Conservation (phyloP, 2,329 filamentous ascomycete genomes). For the Apiospora marii region DNA sequence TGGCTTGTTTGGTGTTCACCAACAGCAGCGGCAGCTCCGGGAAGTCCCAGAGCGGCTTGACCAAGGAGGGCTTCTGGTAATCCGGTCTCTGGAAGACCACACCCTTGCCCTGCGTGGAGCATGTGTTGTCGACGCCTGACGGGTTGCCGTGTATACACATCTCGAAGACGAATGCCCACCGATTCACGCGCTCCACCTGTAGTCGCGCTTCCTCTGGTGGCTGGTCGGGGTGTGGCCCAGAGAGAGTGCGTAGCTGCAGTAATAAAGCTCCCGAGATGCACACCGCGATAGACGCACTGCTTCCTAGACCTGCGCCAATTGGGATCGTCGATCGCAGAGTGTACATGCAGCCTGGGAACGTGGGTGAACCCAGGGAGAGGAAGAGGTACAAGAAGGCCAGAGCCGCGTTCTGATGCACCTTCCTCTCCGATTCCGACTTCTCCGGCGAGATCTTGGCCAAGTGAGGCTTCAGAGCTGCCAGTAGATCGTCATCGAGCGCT, state of each 20-base stretch:
- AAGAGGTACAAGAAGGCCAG: slow-evolving; percentile 92
- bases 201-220: slow-evolving; percentile 84
- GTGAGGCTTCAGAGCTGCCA: slow-evolving; percentile 82
- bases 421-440: slow-evolving; percentile 74
- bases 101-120: slow-evolving; percentile 91
- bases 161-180: slow-evolving; percentile 96
- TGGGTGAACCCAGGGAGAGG: slow-evolving; percentile 81
- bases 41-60: slow-evolving; percentile 83
- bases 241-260: slow-evolving; percentile 85
- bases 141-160: slow-evolving; percentile 98
- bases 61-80: slow-evolving; percentile 77
- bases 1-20: slow-evolving; percentile 87
- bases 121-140: slow-evolving; percentile 96
- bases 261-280: slow-evolving; percentile 86
- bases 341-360: slow-evolving; percentile 84
- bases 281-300: slow-evolving; percentile 92
- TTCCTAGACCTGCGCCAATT: slow-evolving; percentile 88
- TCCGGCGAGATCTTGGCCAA: slow-evolving; percentile 73
- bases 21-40: slow-evolving; percentile 90
- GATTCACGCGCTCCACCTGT: slow-evolving; percentile 94
- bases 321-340: slow-evolving; percentile 93
- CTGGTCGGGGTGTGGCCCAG: slow-evolving; percentile 92
- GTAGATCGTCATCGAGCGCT: slow-evolving; percentile 80
- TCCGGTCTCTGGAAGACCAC: slow-evolving; percentile 87
- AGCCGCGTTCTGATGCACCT: slow-evolving; percentile 84